Percentiles rank a stretch among this genome's conserved stretches.
Evolutionary conservation across 805 yeast genomes (phyloP).

Genomic region (Pichia ethanolica): DNA sequence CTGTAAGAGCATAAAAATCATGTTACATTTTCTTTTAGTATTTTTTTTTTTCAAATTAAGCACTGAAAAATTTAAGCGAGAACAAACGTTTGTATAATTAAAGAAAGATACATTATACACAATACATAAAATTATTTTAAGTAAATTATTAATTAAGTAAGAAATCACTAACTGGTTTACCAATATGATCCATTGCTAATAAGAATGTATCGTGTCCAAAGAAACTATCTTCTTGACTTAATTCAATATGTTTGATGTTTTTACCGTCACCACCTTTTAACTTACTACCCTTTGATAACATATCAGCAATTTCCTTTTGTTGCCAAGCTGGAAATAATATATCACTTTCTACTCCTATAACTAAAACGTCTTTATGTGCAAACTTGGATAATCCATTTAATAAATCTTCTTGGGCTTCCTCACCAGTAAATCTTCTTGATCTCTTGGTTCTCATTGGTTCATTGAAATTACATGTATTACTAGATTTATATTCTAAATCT

Average conservation of each 20-base stretch:
- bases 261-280: conserved; percentile 30
- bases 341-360: conserved; percentile 90
- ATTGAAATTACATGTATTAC: conserved; percentile 31
- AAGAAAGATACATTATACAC: not conserved
- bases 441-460: conserved; percentile 51
- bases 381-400: conserved; percentile 56
- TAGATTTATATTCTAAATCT: conserved; percentile 24
- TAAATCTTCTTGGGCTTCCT: conserved; percentile 56
- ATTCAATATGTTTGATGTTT: conserved; percentile 57
- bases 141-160: conserved; percentile 22
- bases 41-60: no score
- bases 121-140: not conserved
- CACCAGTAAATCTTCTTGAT: conserved; percentile 38
- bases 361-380: conserved; percentile 58
- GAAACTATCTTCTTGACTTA: conserved; percentile 67
- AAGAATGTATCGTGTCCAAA: conserved; percentile 92
- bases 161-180: conserved; percentile 64
- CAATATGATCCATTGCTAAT: conserved; percentile 71
- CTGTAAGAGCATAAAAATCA: no score
- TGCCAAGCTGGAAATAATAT: conserved; percentile 93
- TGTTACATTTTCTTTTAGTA: no score
- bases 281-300: conserved; percentile 34
- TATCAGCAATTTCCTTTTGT: conserved; percentile 70
- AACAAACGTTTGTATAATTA: no score
- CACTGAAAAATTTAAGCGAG: no score